Evolutionary conservation across 371 early-diverging fungal species (phyloP), one percentile per base, ranked within the genome.

Genomic region (Phascolomyces articulosus): DNA sequence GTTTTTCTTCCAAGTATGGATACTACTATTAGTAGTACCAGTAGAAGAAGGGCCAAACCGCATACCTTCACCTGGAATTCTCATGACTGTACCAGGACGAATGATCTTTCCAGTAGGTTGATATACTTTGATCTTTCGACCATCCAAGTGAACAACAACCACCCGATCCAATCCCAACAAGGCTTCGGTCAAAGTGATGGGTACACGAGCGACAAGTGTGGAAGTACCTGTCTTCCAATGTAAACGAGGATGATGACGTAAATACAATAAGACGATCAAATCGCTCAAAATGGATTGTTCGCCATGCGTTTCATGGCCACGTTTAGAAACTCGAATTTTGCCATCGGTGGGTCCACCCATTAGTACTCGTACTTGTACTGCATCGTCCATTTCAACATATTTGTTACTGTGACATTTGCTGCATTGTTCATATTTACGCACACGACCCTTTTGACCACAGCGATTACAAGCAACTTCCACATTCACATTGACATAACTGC

Each of bases 11-110:
- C 11, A 9, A 11, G 6, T 34, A 34, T 34, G n/a, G n/a, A n/a
- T n/a, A n/a, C n/a, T n/a, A n/a, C n/a, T n/a, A n/a, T n/a, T n/a
- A n/a, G n/a, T n/a, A n/a, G n/a, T 95, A 28, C 90, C 84, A 69
- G 87, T 38, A 13, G 38, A 6, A 13, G 38, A 6, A 38, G 88
- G 83, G 87, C n/a, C 90, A 66, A 85, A 87, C 40, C 98, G 99
- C 97, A 98, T 97, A 61, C 98, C 98, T 82, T 98, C 96, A 66
- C 88, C 85, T 55, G 71, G 75, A 67, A 97, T 89, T 66, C 84
- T 82, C 83, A 95, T 97, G 54, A 89, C 77, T 67, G 91, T 91
- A 27, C 86, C 88, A 28, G 97, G 98, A 71, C 87, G 89, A 73
- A 98, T 96, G 28, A 92, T 89, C 69, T 92, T 90, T 29, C 97